Conservation (phyloP, 1,284 basidiomycete genomes). For the Fomitiporia mediterranea region DNA sequence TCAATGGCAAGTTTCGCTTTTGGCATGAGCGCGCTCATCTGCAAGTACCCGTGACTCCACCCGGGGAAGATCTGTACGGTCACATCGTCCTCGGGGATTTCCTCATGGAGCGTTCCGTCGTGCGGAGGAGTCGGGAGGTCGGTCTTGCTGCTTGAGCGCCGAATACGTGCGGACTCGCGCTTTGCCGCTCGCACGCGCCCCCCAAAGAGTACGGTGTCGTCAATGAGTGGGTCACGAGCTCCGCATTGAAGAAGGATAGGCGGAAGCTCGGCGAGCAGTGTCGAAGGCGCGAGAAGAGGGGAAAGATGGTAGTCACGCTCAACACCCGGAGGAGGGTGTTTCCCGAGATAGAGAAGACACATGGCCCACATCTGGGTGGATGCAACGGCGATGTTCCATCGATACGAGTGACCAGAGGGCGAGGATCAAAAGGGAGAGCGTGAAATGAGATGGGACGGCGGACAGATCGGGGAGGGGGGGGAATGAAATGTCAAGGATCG, state of each 20-base stretch:
- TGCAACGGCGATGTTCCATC: background rate
- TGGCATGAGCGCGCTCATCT: slow-evolving; percentile 86
- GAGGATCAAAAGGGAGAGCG: background rate
- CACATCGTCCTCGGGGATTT: slow-evolving; percentile 86
- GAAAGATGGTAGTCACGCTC: slow-evolving; percentile 93
- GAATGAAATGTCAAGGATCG: background rate
- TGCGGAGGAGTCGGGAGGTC: slow-evolving; percentile 49
- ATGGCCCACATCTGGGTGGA: slow-evolving; percentile 86
- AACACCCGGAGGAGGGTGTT: slow-evolving; percentile 89
- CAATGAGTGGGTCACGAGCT: slow-evolving; percentile 95
- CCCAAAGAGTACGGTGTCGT: slow-evolving; percentile 93
- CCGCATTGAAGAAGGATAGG: slow-evolving; percentile 90
- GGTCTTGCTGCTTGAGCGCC: slow-evolving; percentile 57
- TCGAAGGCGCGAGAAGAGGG: slow-evolving; percentile 83
- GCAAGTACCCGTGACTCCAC: slow-evolving; percentile 92
- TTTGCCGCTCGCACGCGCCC: slow-evolving; percentile 92
- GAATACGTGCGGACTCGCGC: slow-evolving; percentile 44
- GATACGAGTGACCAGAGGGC: background rate
- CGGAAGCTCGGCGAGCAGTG: slow-evolving; percentile 88
- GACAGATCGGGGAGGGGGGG: background rate
- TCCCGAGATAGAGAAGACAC: slow-evolving; percentile 96
- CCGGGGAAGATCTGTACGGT: slow-evolving; percentile 87
- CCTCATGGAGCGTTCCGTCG: slow-evolving; percentile 54
- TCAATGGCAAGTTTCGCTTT: slow-evolving; percentile 81
- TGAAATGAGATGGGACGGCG: background rate